These are phyloP conservation scores for Salix udensis DNA, from an alignment of 345 rosid species.

Conservation along the genomic window DNA sequence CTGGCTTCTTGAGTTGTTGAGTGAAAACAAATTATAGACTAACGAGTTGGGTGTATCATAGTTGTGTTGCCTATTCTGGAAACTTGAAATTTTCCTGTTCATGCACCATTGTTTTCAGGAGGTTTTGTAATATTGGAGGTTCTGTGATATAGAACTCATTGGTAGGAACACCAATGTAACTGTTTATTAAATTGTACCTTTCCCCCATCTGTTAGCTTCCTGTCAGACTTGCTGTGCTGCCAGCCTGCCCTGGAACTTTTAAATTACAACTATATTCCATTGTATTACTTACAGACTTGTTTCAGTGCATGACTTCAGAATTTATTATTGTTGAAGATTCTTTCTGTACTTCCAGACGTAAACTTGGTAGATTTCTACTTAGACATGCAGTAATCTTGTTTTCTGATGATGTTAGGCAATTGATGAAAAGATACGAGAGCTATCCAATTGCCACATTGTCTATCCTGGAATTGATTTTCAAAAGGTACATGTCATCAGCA, in stretches of 20 bases:
- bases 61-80: background rate
- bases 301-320: background rate
- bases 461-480: constrained; percentile 68
- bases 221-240: background rate
- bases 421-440: constrained; percentile 92
- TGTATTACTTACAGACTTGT: background rate
- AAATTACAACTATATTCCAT: background rate
- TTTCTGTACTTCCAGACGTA: background rate
- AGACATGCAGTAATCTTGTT: constrained; percentile 5
- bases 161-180: background rate
- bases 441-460: constrained; percentile 83
- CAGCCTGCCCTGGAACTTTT: background rate
- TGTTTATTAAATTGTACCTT: background rate
- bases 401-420: constrained; percentile 60
- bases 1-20: background rate
- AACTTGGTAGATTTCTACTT: background rate
- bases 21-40: background rate
- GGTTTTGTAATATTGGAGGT: background rate
- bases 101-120: background rate
- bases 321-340: background rate
- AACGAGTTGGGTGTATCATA: background rate
- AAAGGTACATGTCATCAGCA: constrained; percentile 48
- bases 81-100: background rate
- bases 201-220: background rate
- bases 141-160: background rate